These are phyloP conservation scores for Colletotrichum acutatum DNA, from an alignment of 2,329 filamentous ascomycete species.

Conservation along the genomic window DNA sequence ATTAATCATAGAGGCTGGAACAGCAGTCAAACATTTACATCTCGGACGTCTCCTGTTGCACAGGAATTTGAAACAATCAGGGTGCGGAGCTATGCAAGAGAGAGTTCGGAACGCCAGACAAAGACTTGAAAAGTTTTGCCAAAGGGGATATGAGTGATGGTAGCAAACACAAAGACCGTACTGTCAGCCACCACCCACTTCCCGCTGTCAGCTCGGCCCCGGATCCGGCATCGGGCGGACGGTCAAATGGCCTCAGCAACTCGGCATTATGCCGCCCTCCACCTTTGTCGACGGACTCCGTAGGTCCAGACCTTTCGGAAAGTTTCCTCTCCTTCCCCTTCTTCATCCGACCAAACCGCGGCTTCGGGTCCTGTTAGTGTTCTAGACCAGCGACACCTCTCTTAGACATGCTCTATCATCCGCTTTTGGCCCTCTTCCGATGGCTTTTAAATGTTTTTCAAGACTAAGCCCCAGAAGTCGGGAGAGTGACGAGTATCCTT, in stretches of 20 bases:
- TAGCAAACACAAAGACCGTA: not conserved
- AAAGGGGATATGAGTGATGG: not conserved
- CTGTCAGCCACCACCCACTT: not conserved
- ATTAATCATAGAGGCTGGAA: constrained; percentile 17
- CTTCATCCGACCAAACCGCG: not conserved
- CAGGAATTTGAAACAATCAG: not conserved
- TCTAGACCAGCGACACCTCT: not conserved
- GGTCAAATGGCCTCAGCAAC: not conserved
- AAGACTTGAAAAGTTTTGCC: not conserved
- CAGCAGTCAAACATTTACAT: not conserved
- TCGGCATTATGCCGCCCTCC: not conserved
- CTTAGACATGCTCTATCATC: not conserved
- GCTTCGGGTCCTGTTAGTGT: not conserved
- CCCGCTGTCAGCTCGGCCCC: not conserved
- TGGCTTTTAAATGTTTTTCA: not conserved
- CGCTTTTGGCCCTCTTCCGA: not conserved
- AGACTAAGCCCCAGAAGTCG: not conserved
- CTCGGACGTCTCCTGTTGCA: not conserved
- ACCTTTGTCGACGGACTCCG: not conserved
- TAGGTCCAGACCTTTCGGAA: not conserved
- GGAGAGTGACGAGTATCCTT: not conserved
- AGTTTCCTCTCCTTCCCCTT: not conserved
- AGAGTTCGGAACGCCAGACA: not conserved
- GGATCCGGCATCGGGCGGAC: not conserved
- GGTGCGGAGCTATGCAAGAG: not conserved